Evolutionary conservation across 495 filamentous ascomycete species (phyloP).

Genomic region (Gamarada debralockiae): DNA sequence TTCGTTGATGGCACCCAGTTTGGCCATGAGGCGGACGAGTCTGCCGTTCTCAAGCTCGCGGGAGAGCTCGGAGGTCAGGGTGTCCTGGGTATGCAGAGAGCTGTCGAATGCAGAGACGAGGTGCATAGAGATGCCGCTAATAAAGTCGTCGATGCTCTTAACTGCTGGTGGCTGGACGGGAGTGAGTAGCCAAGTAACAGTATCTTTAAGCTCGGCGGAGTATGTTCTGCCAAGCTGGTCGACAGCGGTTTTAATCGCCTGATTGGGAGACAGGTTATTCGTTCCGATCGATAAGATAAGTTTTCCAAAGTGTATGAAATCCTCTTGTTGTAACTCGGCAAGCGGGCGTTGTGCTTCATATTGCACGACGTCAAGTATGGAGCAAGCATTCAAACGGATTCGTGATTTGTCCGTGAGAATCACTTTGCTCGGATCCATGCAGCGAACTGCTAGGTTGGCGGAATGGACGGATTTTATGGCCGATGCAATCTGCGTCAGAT

Average conservation of each 20-base stretch:
- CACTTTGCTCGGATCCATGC: slow-evolving; percentile 81
- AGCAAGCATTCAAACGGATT: slow-evolving; percentile 84
- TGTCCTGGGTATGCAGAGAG: slow-evolving; percentile 70
- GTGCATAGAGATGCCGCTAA: slow-evolving; percentile 71
- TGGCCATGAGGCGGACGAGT: slow-evolving; percentile 74
- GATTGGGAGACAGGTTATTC: slow-evolving; percentile 44
- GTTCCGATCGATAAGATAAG: slow-evolving; percentile 76
- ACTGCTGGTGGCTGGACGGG: slow-evolving; percentile 35
- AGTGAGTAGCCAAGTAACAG: slow-evolving; percentile 70
- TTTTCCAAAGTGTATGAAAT: slow-evolving; percentile 81
- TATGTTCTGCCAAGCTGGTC: slow-evolving; percentile 72
- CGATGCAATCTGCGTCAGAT: slow-evolving; percentile 88
- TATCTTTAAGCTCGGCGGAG: slow-evolving; percentile 67
- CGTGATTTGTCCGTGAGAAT: slow-evolving; percentile 79
- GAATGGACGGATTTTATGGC: slow-evolving; percentile 83
- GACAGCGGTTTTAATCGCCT: slow-evolving; percentile 51
- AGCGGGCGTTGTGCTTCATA: slow-evolving; percentile 63
- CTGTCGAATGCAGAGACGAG: slow-evolving; percentile 67
- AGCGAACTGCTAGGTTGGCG: slow-evolving; percentile 73
- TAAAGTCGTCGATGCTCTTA: slow-evolving; percentile 74
- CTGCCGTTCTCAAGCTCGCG: slow-evolving; percentile 91
- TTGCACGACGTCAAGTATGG: slow-evolving; percentile 81
- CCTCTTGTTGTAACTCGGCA: slow-evolving; percentile 77
- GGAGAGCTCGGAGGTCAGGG: slow-evolving; percentile 61
- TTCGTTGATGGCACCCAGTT: slow-evolving; percentile 82